Evolutionary conservation across 148 eudicot species (phyloP).

Genomic region (Cornus suecica): DNA sequence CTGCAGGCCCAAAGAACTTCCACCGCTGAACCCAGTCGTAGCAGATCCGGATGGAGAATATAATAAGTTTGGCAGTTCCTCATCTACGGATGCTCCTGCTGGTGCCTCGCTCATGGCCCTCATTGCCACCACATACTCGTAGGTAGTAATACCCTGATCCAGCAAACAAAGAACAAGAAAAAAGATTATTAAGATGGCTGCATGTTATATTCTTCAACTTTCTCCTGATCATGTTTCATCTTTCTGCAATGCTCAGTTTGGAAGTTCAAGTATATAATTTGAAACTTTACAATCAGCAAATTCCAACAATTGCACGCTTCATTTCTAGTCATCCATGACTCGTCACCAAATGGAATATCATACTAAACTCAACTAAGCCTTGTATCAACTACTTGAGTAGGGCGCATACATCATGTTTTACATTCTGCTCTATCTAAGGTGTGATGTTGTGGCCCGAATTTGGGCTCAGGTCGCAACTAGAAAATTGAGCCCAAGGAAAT

Average conservation of each 20-base stretch:
- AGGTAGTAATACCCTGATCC: conserved; percentile 87
- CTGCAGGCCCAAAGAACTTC: conserved; percentile 89
- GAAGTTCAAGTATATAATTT: neutral
- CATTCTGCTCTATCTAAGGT: too few species aligned
- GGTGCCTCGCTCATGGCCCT: conserved; percentile 93
- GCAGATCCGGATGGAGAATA: conserved; percentile 91
- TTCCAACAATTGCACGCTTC: neutral
- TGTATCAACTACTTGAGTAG: too few species aligned
- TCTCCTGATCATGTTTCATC: neutral
- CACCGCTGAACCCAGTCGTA: conserved; percentile 91
- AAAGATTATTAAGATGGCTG: neutral
- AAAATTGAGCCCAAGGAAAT: too few species aligned
- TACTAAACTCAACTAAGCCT: neutral
- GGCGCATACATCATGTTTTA: too few species aligned
- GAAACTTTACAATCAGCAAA: neutral
- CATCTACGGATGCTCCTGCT: conserved; percentile 56
- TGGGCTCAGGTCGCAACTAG: too few species aligned
- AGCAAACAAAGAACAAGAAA: conserved; percentile 11
- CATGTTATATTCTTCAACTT: neutral
- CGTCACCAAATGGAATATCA: conserved; percentile 6
- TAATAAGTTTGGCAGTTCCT: conserved; percentile 62
- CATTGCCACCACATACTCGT: conserved; percentile 98
- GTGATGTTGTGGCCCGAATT: too few species aligned
- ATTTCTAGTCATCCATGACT: neutral
- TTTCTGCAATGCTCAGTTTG: conserved; percentile 4